A percentile compares a stretch with the other conserved stretches of the same genome.
Conservation (phyloP, 257 asterid genomes). For the Solanum ossicruentum region DNA sequence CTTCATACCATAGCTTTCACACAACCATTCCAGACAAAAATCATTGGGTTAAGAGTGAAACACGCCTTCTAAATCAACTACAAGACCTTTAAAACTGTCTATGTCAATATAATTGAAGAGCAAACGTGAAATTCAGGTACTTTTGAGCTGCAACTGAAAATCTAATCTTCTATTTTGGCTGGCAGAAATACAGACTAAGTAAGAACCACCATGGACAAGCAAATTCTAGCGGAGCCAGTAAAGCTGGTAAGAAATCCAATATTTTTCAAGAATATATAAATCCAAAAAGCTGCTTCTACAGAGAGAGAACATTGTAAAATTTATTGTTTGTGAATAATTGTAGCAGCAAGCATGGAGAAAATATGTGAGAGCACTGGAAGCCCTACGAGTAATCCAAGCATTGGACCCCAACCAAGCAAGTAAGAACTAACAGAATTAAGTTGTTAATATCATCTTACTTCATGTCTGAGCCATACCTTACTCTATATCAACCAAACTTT, state of each 20-base stretch:
- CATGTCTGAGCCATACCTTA: not conserved
- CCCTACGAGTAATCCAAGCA: constrained; percentile 32
- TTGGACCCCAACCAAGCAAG: constrained; percentile 44
- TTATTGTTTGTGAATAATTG: constrained; percentile 16
- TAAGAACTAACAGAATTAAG: constrained; percentile 11
- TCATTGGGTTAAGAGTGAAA: not conserved
- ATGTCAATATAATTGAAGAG: not conserved
- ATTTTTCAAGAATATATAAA: not conserved
- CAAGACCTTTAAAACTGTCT: not conserved
- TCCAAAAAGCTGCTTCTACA: not conserved
- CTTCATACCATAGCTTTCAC: not conserved
- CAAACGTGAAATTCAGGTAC: not conserved
- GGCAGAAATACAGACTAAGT: constrained; percentile 87
- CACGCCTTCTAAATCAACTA: not conserved
- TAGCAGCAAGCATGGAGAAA: constrained; percentile 45
- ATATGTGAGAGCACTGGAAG: constrained; percentile 38
- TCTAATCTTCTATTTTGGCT: constrained; percentile 1
- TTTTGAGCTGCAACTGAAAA: not conserved
- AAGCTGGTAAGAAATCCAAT: constrained; percentile 43
- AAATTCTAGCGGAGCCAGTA: constrained; percentile 38
- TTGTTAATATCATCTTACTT: not conserved
- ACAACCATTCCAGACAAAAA: not conserved
- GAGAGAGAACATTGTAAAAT: not conserved
- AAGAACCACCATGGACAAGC: constrained; percentile 76
- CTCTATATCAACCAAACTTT: not conserved